phyloP scores from a whole-genome alignment of 2,329 filamentous ascomycete genomes.

The Microsporum ferrugineum region DNA sequence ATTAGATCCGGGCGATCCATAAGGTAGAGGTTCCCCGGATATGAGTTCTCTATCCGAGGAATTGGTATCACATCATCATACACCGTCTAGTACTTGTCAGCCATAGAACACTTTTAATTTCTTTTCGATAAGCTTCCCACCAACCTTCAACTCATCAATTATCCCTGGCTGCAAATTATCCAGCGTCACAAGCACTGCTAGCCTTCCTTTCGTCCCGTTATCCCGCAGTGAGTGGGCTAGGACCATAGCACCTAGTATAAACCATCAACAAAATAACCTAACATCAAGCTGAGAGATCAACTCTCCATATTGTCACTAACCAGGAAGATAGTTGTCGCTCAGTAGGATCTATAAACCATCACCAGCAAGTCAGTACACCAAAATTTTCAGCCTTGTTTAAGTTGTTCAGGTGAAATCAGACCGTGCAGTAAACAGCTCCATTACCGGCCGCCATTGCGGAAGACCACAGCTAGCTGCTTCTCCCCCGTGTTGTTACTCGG shows the following conservation, averaged over 20 bases:
- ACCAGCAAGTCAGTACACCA: constrained; percentile 2
- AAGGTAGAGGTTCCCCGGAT: constrained; percentile 70
- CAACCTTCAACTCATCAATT: constrained; percentile 65
- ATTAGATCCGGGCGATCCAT: constrained; percentile 87
- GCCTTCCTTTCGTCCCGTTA: constrained; percentile 72
- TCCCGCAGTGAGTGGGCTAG: constrained; percentile 90
- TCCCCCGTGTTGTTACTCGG: neutral
- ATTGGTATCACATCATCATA: constrained; percentile 88
- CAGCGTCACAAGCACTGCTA: constrained; percentile 71
- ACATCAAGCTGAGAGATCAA: neutral
- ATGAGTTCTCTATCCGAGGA: constrained; percentile 62
- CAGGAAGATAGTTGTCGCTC: constrained; percentile 85
- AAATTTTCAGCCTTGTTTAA: neutral
- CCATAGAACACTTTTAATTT: neutral
- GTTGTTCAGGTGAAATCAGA: constrained; percentile 26
- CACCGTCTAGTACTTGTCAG: constrained; percentile 46
- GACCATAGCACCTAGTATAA: constrained; percentile 64
- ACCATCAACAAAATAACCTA: neutral
- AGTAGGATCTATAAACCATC: constrained; percentile 60
- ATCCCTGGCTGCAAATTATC: constrained; percentile 66
- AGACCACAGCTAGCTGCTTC: neutral
- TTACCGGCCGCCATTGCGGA: neutral
- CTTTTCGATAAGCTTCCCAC: constrained; percentile 12
- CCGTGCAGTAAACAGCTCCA: constrained; percentile 57
- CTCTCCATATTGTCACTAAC: constrained; percentile 40